Conservation (phyloP, 495 filamentous ascomycete genomes). For the Trypethelium eluteriae region DNA sequence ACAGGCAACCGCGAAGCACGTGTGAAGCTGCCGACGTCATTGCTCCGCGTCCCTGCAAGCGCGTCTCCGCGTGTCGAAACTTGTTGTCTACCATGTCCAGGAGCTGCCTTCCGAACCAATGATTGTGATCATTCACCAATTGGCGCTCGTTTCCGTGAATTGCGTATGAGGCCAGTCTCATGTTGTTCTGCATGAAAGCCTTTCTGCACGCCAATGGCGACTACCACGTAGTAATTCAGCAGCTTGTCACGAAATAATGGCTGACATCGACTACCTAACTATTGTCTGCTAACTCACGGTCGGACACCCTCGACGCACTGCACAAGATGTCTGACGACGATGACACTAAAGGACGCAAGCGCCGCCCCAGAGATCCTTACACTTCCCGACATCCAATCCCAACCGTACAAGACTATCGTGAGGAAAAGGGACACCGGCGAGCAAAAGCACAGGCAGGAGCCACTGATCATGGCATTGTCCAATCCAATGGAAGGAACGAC, state of each 20-base stretch:
- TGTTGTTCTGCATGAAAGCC: no score
- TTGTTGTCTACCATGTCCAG: no score
- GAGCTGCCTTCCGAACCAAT: no score
- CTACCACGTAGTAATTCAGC: neutral
- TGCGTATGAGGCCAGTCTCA: no score
- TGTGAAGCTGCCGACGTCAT: no score
- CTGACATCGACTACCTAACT: neutral
- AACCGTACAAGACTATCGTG: slow-evolving; percentile 54
- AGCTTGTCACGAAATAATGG: neutral
- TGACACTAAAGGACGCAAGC: slow-evolving; percentile 41
- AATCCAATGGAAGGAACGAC: slow-evolving; percentile 16
- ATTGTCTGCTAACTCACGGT: neutral
- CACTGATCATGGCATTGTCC: slow-evolving; percentile 1
- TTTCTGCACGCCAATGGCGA: neutral
- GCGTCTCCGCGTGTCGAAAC: no score
- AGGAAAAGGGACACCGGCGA: slow-evolving; percentile 46
- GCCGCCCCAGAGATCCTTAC: slow-evolving; percentile 47
- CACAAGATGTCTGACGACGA: slow-evolving; percentile 35
- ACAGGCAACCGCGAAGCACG: no score
- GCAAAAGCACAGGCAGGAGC: slow-evolving; percentile 23
- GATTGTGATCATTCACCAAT: no score
- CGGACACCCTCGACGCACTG: neutral
- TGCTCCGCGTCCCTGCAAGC: no score
- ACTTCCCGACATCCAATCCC: slow-evolving; percentile 52
- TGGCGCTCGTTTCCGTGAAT: no score